Base-by-base conservation (phyloP, 2,329 filamentous ascomycete genomes). In the Lachnellula arida region DNA sequence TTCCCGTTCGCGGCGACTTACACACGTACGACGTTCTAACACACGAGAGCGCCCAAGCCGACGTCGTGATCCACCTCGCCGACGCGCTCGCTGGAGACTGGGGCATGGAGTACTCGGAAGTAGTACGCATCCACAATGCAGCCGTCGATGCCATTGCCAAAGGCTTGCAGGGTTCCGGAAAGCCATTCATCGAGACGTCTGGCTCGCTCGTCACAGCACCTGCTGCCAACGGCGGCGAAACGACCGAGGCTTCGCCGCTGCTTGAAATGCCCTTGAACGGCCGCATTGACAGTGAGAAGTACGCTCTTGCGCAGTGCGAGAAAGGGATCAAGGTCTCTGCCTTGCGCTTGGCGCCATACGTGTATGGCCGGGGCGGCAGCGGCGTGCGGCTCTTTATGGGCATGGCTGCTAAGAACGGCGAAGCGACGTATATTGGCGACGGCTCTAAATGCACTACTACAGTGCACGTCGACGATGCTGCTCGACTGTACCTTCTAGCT, bases 391-490 rank as follows among this genome's bases (percentile, higher is more conserved):
- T 40, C 14, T 17, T 15, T 15, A 40, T 40, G 63, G 17, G 57
- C 11, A 60, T 66, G 4, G 70, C 68, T 9, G 67, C 61, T 14
- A 54, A 65, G 46, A 62, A 60, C 25, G 71, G 73, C 5, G 61
- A 64, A 35, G 62, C 67, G 1, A 47, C 61, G 5, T 65, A 70
- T 53, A 56, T 75, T 59, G 63, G 69, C 46, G 64, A 65, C 7
- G 73, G 72, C 4, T 54, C 59, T 2, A 58, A 53, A 9, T 51
- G 58, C n/a, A 70, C 67, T 6, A 65, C 68, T 3, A 63, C 62
- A 0, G 70, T 75, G 15, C 71, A 78, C 56, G 71, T 77, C 1
- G 72, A 76, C 32, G 76, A 78, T 62, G 74, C 72, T 4, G 75
- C 74, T 6, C 56, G 67, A 2, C 58, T 76, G 22, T 76, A 74